Percentiles rank a stretch among this genome's conserved stretches.
Conservation (phyloP, 2,329 filamentous ascomycete species). For the Fusarium sacchari region DNA sequence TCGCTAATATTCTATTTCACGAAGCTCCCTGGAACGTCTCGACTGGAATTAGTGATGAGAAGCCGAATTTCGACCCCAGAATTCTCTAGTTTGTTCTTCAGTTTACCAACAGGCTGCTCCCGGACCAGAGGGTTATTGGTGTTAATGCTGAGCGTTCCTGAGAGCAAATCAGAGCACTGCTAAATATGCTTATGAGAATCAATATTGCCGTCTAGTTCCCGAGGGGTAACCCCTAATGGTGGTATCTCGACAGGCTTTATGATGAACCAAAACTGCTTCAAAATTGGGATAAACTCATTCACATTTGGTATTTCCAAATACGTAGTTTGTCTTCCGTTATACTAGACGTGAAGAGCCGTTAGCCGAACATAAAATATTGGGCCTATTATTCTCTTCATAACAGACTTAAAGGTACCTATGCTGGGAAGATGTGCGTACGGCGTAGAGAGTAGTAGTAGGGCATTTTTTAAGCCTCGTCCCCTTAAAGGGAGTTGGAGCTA, state of each 20-base stretch:
- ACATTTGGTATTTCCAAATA: neutral
- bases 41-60: neutral
- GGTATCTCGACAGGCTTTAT: neutral
- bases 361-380: neutral
- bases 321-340: neutral
- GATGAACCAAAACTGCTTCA: neutral
- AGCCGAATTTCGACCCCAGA: neutral
- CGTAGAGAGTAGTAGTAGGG: neutral
- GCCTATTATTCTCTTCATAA: neutral
- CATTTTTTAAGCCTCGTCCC: neutral
- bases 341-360: neutral
- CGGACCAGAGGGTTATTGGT: neutral
- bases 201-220: conserved; percentile 17
- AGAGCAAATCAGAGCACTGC: conserved; percentile 23
- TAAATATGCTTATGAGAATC: conserved; percentile 26
- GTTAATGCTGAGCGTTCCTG: neutral
- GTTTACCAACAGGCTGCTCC: neutral
- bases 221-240: neutral
- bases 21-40: neutral
- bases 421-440: neutral
- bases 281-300: neutral
- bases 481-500: neutral
- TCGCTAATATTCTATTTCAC: neutral
- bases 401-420: neutral
- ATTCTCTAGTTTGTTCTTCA: neutral